Percentiles rank a stretch among this genome's conserved stretches.
These are phyloP conservation scores for Penicillium sp. DNA, from an alignment of 2,329 filamentous ascomycete genomes.

Conservation along the genomic window DNA sequence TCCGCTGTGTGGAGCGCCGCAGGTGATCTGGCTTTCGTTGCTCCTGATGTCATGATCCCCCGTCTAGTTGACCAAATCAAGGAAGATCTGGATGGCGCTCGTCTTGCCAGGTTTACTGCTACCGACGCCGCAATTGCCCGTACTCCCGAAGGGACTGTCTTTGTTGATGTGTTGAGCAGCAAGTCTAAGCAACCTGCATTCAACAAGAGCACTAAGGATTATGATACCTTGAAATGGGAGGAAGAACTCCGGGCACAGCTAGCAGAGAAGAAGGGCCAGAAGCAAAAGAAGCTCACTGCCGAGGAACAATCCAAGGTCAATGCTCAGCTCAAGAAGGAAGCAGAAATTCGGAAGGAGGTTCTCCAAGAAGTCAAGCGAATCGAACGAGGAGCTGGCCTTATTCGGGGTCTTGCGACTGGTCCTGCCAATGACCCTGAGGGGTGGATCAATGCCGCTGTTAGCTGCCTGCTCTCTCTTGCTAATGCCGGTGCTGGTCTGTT, in stretches of 20 bases:
- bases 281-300: constrained; percentile 80
- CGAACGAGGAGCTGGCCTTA: constrained; percentile 77
- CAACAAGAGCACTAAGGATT: constrained; percentile 90
- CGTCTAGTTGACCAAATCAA: constrained; percentile 69
- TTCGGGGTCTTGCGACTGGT: constrained; percentile 73
- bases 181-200: constrained; percentile 66
- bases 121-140: constrained; percentile 90
- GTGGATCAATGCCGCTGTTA: constrained; percentile 82
- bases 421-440: constrained; percentile 82
- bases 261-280: constrained; percentile 81
- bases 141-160: constrained; percentile 80
- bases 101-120: constrained; percentile 69
- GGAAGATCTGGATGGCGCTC: constrained; percentile 65
- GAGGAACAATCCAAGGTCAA: constrained; percentile 90
- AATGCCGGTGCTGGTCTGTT: constrained; percentile 71
- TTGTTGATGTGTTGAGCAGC: constrained; percentile 84
- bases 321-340: constrained; percentile 82
- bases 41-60: constrained; percentile 74
- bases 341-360: constrained; percentile 70
- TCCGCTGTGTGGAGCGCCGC: constrained; percentile 76
- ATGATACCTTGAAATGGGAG: constrained; percentile 96
- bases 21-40: constrained; percentile 88
- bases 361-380: constrained; percentile 65
- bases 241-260: constrained; percentile 81
- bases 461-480: constrained; percentile 67